Conservation (phyloP, 2,329 filamentous ascomycete genomes). For the Botrytis paeoniae region DNA sequence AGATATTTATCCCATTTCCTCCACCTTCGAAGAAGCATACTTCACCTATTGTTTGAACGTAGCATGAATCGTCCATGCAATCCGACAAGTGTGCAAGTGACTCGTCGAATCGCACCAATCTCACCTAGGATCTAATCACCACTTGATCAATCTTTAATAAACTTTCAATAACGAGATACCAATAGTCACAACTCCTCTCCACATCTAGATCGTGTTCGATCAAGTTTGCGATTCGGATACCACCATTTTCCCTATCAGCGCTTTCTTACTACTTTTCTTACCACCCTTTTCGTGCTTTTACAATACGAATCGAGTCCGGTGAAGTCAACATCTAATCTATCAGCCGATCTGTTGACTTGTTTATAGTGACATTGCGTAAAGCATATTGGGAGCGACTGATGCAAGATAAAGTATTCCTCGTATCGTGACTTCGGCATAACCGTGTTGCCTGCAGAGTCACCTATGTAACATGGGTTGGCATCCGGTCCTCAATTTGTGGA, state of each 20-base stretch:
- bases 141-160: not conserved
- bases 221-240: not conserved
- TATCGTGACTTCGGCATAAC: constrained; percentile 7
- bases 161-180: not conserved
- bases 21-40: not conserved
- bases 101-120: not conserved
- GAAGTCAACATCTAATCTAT: constrained; percentile 4
- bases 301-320: not conserved
- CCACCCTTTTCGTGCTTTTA: not conserved
- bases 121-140: not conserved
- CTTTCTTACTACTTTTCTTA: not conserved
- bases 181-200: not conserved
- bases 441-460: not conserved
- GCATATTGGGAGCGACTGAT: not conserved
- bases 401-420: not conserved
- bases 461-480: not conserved
- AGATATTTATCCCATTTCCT: constrained; percentile 17
- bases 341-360: constrained; percentile 7
- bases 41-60: not conserved
- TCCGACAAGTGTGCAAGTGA: not conserved
- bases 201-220: not conserved
- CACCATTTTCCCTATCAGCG: not conserved
- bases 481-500: constrained; percentile 1
- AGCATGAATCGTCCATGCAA: not conserved
- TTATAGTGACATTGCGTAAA: constrained; percentile 11